Conservation (phyloP, 139 green algal species). For the Tetraselmis chui region DNA sequence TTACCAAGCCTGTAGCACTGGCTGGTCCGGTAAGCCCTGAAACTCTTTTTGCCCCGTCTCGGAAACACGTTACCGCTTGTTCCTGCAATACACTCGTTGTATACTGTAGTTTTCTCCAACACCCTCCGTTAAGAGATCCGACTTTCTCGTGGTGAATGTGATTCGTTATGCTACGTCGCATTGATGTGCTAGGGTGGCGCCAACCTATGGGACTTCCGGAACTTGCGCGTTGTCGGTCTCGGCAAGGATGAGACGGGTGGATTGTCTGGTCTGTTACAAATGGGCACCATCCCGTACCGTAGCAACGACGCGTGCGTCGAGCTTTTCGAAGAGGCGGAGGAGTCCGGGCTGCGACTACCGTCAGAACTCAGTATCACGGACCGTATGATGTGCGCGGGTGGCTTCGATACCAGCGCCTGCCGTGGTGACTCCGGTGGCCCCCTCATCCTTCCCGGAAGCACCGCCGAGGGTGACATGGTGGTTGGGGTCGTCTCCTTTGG, state of each 20-base stretch:
- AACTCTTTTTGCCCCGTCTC: too few relatives aligned
- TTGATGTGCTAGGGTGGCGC: too few relatives aligned
- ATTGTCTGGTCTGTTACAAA: not conserved
- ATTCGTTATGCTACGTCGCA: too few relatives aligned
- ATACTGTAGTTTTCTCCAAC: too few relatives aligned
- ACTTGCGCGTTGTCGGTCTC: not conserved
- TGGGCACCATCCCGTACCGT: not conserved
- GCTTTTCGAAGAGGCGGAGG: not conserved
- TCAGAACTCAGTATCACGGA: not conserved
- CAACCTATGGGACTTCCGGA: not conserved
- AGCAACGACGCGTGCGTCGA: not conserved
- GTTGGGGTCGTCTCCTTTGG: not conserved
- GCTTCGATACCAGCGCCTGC: not conserved
- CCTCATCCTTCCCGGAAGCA: not conserved
- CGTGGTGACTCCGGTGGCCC: not conserved
- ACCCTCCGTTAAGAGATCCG: too few relatives aligned
- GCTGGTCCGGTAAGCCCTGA: not conserved
- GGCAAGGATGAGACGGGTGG: not conserved
- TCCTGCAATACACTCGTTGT: too few relatives aligned
- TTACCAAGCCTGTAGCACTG: not conserved
- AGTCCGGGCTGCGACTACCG: not conserved
- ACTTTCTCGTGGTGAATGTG: too few relatives aligned
- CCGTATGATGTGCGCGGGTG: not conserved
- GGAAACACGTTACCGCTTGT: too few relatives aligned
- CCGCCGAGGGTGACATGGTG: not conserved